Conservation (phyloP, 352 stramenopile genomes). For the Stramenopiles sp. region DNA sequence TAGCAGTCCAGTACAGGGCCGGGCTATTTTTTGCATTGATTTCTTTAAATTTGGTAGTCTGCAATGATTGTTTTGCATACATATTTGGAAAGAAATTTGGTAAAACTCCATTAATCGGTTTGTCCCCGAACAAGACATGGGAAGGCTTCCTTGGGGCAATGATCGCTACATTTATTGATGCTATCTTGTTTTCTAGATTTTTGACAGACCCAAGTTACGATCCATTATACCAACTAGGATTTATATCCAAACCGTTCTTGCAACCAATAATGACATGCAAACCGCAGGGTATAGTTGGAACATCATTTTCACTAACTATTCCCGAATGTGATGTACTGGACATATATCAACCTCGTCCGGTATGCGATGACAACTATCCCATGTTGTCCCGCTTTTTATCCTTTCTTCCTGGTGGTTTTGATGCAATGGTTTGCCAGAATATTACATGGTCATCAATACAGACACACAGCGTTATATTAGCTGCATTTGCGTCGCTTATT, state of each 20-base stretch:
- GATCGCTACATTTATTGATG: constrained; percentile 80
- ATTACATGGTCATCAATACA: constrained; percentile 37
- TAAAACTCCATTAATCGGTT: constrained; percentile 49
- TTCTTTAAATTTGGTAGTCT: constrained; percentile 72
- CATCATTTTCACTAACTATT: not conserved
- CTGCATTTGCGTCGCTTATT: constrained; percentile 87
- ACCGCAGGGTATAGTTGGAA: not conserved
- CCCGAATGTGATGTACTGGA: not conserved
- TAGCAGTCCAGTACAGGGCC: constrained; percentile 33
- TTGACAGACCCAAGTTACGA: constrained; percentile 36
- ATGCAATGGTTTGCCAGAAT: constrained; percentile 17
- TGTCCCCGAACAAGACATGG: constrained; percentile 98
- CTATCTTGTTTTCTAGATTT: constrained; percentile 66
- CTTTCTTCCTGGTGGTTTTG: not conserved
- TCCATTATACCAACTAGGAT: not conserved
- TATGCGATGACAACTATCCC: not conserved
- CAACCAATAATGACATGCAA: constrained; percentile 4
- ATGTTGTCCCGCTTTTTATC: not conserved
- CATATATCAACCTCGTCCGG: not conserved
- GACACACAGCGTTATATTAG: constrained; percentile 86
- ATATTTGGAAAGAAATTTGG: constrained; percentile 57
- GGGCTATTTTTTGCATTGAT: constrained; percentile 85
- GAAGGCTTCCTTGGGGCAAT: constrained; percentile 93
- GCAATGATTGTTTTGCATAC: constrained; percentile 87
- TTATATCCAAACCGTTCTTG: not conserved